Evolutionary conservation across 2,329 filamentous ascomycete genomes (phyloP).

Genomic region (Apiospora sp.): DNA sequence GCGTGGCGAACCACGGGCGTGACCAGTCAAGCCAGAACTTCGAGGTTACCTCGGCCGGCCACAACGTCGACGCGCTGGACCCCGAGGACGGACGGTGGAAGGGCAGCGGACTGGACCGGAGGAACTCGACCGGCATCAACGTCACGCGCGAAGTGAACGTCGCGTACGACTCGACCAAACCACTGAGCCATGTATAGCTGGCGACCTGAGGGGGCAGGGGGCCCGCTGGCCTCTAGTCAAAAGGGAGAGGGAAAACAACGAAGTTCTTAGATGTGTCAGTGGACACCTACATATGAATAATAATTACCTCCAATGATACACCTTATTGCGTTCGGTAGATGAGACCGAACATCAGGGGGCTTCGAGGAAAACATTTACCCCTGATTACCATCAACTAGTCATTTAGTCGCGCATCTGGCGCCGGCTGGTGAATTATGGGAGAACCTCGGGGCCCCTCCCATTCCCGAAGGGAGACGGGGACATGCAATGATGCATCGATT

Average conservation of each 20-base stretch:
- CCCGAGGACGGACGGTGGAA: too few species aligned
- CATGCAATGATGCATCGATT: neutral
- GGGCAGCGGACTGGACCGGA: neutral
- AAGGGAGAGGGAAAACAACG: neutral
- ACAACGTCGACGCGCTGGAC: conserved; percentile 32
- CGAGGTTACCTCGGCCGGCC: conserved; percentile 4
- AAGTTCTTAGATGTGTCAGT: neutral
- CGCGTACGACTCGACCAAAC: neutral
- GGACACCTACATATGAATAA: too few species aligned
- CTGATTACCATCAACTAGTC: too few species aligned
- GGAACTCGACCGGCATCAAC: conserved; percentile 11
- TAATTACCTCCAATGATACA: too few species aligned
- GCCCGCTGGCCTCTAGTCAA: neutral
- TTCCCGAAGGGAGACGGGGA: too few species aligned
- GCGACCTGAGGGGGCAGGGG: neutral
- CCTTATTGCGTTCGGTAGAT: too few species aligned
- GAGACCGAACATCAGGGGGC: too few species aligned
- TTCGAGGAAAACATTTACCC: too few species aligned
- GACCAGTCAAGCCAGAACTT: conserved; percentile 65
- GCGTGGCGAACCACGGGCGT: conserved; percentile 55
- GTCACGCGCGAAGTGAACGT: neutral
- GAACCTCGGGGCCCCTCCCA: neutral
- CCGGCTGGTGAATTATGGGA: neutral
- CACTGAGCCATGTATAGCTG: neutral
- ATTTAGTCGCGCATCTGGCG: too few species aligned